A percentile compares a stretch with the other conserved stretches of the same genome.
These are phyloP conservation scores for Xanthoceras sorbifolium DNA, from an alignment of 345 rosid species.

Conservation along the genomic window DNA sequence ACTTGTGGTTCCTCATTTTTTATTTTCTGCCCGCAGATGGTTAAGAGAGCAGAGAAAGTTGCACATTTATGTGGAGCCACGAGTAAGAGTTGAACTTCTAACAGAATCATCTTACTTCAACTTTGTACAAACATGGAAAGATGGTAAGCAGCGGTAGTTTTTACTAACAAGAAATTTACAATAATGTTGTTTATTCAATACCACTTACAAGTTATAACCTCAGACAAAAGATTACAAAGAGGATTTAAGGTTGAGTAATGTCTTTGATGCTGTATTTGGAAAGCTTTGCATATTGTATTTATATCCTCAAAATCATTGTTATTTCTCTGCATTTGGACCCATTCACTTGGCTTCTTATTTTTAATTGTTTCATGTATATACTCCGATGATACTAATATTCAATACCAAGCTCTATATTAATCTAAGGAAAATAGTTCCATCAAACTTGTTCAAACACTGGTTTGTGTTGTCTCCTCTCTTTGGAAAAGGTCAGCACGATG, in stretches of 20 bases:
- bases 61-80: slow-evolving; percentile 86
- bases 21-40: slow-evolving; percentile 62
- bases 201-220: background rate
- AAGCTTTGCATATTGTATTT: background rate
- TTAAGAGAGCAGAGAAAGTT: slow-evolving; percentile 69
- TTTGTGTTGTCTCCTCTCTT: background rate
- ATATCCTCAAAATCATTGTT: background rate
- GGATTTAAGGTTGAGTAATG: background rate
- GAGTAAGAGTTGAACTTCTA: slow-evolving; percentile 71
- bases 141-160: slow-evolving; percentile 54
- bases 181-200: background rate
- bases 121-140: slow-evolving; percentile 88
- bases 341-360: slow-evolving; percentile 12
- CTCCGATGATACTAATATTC: background rate
- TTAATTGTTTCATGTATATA: slow-evolving; percentile 17
- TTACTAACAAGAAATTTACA: background rate
- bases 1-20: slow-evolving; percentile 16
- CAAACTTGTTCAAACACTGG: background rate
- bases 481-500: background rate
- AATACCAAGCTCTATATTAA: background rate
- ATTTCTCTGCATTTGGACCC: background rate
- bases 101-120: slow-evolving; percentile 77
- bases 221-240: background rate
- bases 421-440: background rate
- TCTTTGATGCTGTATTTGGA: background rate